Percentiles rank a stretch among this genome's conserved stretches.
These are phyloP conservation scores for Lepidium didymum DNA, from an alignment of 345 rosid genomes.

Conservation along the genomic window DNA sequence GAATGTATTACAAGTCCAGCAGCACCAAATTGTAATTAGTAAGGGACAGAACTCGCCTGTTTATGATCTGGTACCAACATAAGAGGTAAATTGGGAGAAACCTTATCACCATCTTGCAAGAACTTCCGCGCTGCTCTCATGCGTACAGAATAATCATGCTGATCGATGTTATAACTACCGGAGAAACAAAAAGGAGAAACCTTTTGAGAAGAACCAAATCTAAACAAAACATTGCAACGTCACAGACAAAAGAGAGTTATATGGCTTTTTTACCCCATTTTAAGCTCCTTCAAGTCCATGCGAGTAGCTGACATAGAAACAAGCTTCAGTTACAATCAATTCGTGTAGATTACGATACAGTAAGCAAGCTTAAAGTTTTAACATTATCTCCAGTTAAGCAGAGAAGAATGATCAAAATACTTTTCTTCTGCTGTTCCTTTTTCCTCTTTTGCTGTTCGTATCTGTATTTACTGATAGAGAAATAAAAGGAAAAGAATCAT, in stretches of 20 bases:
- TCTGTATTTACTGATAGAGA: conserved; percentile 59
- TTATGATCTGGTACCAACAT: not conserved
- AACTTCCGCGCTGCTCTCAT: conserved; percentile 80
- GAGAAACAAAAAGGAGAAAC: conserved; percentile 14
- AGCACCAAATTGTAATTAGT: not conserved
- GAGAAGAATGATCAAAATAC: conserved; percentile 40
- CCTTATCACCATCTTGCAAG: conserved; percentile 90
- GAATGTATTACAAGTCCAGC: conserved; percentile 20
- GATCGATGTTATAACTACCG: conserved; percentile 81
- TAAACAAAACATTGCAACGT: not conserved
- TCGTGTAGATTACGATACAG: conserved; percentile 3
- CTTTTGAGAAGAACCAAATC: conserved; percentile 3
- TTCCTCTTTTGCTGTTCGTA: conserved; percentile 84
- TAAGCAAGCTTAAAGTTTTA: not conserved
- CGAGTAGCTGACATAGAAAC: conserved; percentile 51
- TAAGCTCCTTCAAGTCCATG: conserved; percentile 78
- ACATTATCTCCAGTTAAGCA: conserved; percentile 12
- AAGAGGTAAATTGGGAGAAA: conserved; percentile 9
- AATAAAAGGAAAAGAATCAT: not conserved
- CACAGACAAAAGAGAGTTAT: not conserved
- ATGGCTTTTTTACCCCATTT: conserved; percentile 65
- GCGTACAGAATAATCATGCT: conserved; percentile 89
- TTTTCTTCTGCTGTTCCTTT: conserved; percentile 81
- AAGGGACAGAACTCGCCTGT: not conserved
- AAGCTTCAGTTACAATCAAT: conserved; percentile 32